These are phyloP conservation scores for Lachancea nothofagi DNA, from an alignment of 805 yeast species.

Conservation along the genomic window DNA sequence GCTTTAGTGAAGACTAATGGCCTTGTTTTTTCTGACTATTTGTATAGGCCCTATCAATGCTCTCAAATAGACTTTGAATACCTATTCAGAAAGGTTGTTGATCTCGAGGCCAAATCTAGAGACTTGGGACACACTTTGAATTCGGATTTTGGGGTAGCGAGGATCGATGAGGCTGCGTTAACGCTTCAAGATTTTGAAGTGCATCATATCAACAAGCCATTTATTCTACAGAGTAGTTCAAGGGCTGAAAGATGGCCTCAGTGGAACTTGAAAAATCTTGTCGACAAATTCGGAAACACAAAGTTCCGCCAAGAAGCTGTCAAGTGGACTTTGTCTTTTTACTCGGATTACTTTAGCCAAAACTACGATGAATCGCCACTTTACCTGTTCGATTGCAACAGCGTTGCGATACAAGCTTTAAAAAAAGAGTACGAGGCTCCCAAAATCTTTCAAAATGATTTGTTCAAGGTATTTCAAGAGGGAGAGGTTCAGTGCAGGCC, in stretches of 20 bases:
- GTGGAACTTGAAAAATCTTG: conserved; percentile 52
- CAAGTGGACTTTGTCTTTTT: conserved; percentile 64
- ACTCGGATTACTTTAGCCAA: conserved; percentile 50
- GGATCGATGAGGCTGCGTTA: conserved; percentile 44
- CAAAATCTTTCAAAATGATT: conserved; percentile 49
- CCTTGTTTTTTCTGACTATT: conserved; percentile 64
- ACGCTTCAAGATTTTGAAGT: conserved; percentile 42
- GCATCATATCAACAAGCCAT: conserved; percentile 52
- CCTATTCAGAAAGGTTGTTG: conserved; percentile 44
- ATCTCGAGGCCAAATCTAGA: conserved; percentile 37
- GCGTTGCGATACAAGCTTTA: conserved; percentile 57
- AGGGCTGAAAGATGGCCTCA: conserved; percentile 50
- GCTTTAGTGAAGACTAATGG: conserved; percentile 42
- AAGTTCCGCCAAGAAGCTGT: conserved; percentile 81
- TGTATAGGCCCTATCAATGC: conserved; percentile 80
- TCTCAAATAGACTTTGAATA: conserved; percentile 58
- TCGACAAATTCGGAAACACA: conserved; percentile 50
- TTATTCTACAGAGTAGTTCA: conserved; percentile 41
- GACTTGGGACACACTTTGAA: conserved; percentile 19
- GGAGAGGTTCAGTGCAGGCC: conserved; percentile 54
- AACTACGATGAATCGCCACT: conserved; percentile 81
- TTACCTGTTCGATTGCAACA: conserved; percentile 77
- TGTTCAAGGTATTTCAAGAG: conserved; percentile 48
- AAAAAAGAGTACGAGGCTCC: conserved; percentile 53
- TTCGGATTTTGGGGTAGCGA: conserved; percentile 39